A percentile compares a stretch with the other conserved stretches of the same genome.
These are phyloP conservation scores for Discostella pseudostelligera DNA, from an alignment of 108 stramenopile species.

Conservation along the genomic window DNA sequence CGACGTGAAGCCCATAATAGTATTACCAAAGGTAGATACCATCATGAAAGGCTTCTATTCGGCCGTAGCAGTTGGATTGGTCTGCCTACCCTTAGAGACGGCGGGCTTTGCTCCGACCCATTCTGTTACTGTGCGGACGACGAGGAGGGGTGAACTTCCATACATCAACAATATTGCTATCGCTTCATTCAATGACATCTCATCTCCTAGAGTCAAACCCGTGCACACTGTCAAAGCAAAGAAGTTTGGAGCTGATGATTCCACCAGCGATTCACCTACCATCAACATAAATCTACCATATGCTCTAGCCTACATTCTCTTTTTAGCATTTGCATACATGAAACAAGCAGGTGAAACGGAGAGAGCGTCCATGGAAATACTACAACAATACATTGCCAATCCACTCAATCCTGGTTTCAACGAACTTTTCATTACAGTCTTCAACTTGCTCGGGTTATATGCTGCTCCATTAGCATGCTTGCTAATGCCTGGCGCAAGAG, in stretches of 20 bases:
- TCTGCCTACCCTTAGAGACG: background rate
- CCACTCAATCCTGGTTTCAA: conserved; percentile 60
- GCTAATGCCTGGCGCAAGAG: conserved; percentile 51
- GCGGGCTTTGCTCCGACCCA: background rate
- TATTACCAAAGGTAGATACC: too few species aligned
- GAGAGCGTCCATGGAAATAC: conserved; percentile 44
- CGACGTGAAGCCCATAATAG: too few species aligned
- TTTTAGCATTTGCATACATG: conserved; percentile 33
- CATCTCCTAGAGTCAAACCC: background rate
- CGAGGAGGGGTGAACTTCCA: background rate
- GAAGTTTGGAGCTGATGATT: conserved; percentile 1
- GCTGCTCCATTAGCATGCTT: conserved; percentile 58
- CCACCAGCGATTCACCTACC: conserved; percentile 5
- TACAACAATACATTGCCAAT: conserved; percentile 51
- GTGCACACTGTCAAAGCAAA: background rate
- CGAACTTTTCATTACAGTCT: conserved; percentile 57
- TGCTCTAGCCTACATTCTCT: conserved; percentile 40
- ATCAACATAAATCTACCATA: conserved; percentile 43
- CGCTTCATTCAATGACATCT: too few species aligned
- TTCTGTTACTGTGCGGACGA: background rate
- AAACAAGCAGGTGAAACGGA: conserved; percentile 21
- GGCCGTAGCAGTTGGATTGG: background rate
- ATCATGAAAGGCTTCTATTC: background rate
- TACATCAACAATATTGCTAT: too few species aligned
- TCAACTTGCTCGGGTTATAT: conserved; percentile 60